Percentiles rank a stretch among this genome's conserved stretches.
Evolutionary conservation across 108 stramenopile genomes (phyloP).

Genomic region (Nitzschia palea): DNA sequence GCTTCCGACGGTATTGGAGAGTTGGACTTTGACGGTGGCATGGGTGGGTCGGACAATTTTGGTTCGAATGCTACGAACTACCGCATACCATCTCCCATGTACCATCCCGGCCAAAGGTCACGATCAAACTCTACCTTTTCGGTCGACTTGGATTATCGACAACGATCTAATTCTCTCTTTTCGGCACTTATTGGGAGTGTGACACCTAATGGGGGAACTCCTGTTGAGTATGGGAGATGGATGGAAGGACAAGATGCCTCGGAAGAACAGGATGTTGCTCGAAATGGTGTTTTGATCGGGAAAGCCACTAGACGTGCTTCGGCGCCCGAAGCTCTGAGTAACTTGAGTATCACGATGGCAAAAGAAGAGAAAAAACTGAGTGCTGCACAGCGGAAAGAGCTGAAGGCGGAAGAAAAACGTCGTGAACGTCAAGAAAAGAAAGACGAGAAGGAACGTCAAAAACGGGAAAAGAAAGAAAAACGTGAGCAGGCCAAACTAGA

Average conservation of each 20-base stretch:
- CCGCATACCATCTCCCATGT: constrained; percentile 9
- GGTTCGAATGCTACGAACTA: background rate
- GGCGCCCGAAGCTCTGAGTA: constrained; percentile 3
- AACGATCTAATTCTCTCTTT: constrained; percentile 78
- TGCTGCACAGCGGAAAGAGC: constrained; percentile 10
- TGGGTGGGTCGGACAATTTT: constrained; percentile 15
- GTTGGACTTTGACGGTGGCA: constrained; percentile 71
- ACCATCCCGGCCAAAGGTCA: constrained; percentile 16
- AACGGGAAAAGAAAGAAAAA: constrained; percentile 52
- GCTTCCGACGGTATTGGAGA: constrained; percentile 77
- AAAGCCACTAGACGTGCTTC: background rate
- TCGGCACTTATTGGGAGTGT: constrained; percentile 40
- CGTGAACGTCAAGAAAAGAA: constrained; percentile 49
- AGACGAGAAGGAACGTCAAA: constrained; percentile 55
- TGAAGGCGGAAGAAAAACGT: constrained; percentile 32
- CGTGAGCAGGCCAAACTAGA: constrained; percentile 45
- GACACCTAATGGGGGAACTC: constrained; percentile 21
- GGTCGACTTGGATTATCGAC: constrained; percentile 41
- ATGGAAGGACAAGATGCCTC: constrained; percentile 44
- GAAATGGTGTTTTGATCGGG: background rate
- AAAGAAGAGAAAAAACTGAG: constrained; percentile 22
- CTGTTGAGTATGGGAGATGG: constrained; percentile 61
- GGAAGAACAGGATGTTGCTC: constrained; percentile 25
- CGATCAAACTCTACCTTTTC: constrained; percentile 40
- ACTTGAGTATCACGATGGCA: constrained; percentile 8